A percentile compares a stretch with the other conserved stretches of the same genome.
phyloP scores from a whole-genome alignment of 2,329 filamentous ascomycete genomes.

The Fusarium cicatricum region DNA sequence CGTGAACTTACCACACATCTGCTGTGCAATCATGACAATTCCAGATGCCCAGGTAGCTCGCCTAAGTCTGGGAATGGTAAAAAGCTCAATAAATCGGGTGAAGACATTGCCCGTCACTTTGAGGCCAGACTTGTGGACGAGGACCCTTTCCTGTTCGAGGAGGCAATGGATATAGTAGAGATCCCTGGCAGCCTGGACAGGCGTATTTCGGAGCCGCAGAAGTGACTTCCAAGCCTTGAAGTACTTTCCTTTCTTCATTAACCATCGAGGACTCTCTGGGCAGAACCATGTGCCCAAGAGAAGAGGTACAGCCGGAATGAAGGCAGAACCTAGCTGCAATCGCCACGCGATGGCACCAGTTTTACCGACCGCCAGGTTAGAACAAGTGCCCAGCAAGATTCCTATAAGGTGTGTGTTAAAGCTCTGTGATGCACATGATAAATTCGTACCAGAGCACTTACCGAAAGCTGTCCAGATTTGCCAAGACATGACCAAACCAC shows the following conservation, averaged over 20 bases:
- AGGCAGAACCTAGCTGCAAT: slow-evolving; percentile 68
- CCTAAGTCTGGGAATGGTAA: slow-evolving; percentile 56
- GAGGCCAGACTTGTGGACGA: slow-evolving; percentile 45
- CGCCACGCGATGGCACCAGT: slow-evolving; percentile 66
- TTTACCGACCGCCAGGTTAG: slow-evolving; percentile 69
- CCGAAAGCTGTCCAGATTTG: slow-evolving; percentile 61
- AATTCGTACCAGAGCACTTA: too few relatives aligned
- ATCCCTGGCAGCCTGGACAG: slow-evolving; percentile 67
- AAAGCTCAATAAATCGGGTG: slow-evolving; percentile 54
- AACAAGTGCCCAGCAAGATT: slow-evolving; percentile 70
- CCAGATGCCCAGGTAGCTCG: slow-evolving; percentile 49
- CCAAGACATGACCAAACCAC: slow-evolving; percentile 59
- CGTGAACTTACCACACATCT: slow-evolving; percentile 62
- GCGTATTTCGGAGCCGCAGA: slow-evolving; percentile 62
- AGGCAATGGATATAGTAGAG: slow-evolving; percentile 56
- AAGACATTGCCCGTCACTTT: slow-evolving; percentile 54
- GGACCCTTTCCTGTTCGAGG: slow-evolving; percentile 46
- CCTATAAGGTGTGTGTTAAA: slow-evolving; percentile 48
- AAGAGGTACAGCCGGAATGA: slow-evolving; percentile 38
- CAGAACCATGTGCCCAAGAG: not conserved
- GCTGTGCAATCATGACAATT: slow-evolving; percentile 54
- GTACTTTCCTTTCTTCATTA: slow-evolving; percentile 67
- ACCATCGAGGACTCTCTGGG: slow-evolving; percentile 68
- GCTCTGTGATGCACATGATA: too few relatives aligned
- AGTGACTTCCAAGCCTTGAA: slow-evolving; percentile 63